Conservation (phyloP, 345 rosid genomes). For the Garcia nutans region DNA sequence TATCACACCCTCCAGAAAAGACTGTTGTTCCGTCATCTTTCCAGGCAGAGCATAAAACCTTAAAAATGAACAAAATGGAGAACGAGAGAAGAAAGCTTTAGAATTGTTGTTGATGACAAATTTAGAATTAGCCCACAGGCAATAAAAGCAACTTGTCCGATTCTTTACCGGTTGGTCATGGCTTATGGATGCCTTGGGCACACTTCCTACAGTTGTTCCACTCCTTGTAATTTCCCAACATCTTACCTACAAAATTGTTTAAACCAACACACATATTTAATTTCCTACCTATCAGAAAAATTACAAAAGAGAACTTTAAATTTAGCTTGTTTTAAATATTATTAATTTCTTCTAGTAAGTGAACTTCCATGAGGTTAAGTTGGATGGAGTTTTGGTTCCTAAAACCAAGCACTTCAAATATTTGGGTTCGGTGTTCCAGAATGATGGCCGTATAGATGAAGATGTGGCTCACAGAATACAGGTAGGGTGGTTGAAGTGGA, state of each 20-base stretch:
- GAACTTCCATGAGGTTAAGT: too few relatives aligned
- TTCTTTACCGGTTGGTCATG: slow-evolving; percentile 91
- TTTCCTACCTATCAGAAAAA: too few relatives aligned
- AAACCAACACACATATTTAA: neutral
- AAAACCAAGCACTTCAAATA: too few relatives aligned
- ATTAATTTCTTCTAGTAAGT: too few relatives aligned
- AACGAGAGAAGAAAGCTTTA: neutral
- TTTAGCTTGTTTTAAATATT: too few relatives aligned
- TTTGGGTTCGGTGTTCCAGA: too few relatives aligned
- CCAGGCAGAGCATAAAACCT: slow-evolving; percentile 93
- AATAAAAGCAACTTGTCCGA: slow-evolving; percentile 4
- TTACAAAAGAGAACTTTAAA: too few relatives aligned
- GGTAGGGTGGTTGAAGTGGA: too few relatives aligned
- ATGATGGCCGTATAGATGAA: too few relatives aligned
- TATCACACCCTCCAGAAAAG: slow-evolving; percentile 93
- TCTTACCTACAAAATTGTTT: slow-evolving; percentile 59
- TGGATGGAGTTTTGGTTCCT: too few relatives aligned
- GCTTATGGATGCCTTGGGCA: slow-evolving; percentile 79
- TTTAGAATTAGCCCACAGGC: neutral
- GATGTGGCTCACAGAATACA: too few relatives aligned
- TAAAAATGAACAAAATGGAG: slow-evolving; percentile 4
- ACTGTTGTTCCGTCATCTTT: slow-evolving; percentile 97
- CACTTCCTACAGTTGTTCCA: slow-evolving; percentile 51
- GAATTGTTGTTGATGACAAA: neutral
- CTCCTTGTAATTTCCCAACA: slow-evolving; percentile 84